These are phyloP conservation scores for Aspergillus novofumigatus DNA, from an alignment of 2,329 filamentous ascomycete species.

Conservation along the genomic window DNA sequence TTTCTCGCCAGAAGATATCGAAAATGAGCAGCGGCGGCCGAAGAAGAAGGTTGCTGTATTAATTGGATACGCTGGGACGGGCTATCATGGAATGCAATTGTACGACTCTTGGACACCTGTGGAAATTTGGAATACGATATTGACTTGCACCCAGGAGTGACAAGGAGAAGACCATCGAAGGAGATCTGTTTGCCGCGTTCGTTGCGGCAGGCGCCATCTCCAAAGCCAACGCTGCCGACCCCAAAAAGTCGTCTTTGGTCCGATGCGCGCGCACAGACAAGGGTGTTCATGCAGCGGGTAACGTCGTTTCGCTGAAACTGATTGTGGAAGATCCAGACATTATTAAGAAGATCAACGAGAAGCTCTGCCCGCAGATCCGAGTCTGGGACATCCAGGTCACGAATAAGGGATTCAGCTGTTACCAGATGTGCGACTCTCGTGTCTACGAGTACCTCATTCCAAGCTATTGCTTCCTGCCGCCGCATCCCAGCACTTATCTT, in stretches of 20 bases:
- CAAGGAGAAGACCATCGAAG: constrained; percentile 87
- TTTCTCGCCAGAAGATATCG: constrained; percentile 77
- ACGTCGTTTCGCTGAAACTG: constrained; percentile 90
- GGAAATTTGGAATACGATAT: neutral
- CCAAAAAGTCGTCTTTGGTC: constrained; percentile 90
- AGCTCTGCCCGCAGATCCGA: constrained; percentile 82
- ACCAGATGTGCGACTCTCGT: constrained; percentile 88
- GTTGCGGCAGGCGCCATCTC: constrained; percentile 89
- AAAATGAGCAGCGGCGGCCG: constrained; percentile 76
- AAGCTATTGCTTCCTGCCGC: constrained; percentile 85
- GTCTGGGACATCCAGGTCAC: constrained; percentile 92
- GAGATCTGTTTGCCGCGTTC: constrained; percentile 89
- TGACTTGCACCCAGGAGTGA: constrained; percentile 36
- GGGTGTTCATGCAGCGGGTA: constrained; percentile 92
- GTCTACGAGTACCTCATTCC: constrained; percentile 98
- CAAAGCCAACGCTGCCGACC: constrained; percentile 94
- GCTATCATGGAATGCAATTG: constrained; percentile 97
- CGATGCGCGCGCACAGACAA: constrained; percentile 96
- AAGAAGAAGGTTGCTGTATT: constrained; percentile 96
- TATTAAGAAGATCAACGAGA: constrained; percentile 83
- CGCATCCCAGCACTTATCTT: constrained; percentile 81
- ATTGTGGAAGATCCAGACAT: constrained; percentile 90
- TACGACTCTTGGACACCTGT: constrained; percentile 19
- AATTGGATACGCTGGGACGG: constrained; percentile 92
- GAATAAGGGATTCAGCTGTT: constrained; percentile 88